Evolutionary conservation across 768 basidiomycete genomes (phyloP).

Genomic region (Tricholoma terreum): DNA sequence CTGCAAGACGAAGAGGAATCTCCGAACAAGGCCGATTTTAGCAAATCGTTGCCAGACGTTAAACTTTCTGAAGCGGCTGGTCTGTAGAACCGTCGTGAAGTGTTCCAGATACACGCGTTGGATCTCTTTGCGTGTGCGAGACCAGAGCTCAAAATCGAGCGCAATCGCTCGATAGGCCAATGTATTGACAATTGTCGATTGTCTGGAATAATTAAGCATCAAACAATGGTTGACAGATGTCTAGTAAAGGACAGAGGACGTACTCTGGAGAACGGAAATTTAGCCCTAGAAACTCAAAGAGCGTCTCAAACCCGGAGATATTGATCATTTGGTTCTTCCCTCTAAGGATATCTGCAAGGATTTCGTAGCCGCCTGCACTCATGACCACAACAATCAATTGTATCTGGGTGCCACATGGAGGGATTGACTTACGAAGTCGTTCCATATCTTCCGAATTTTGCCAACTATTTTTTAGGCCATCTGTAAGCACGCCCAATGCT

Average conservation of each 20-base stretch:
- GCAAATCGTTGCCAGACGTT: conserved; percentile 72
- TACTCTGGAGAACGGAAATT: conserved; percentile 82
- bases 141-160: conserved; percentile 91
- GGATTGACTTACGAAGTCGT: conserved; percentile 61
- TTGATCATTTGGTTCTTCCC: conserved; percentile 74
- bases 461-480: conserved; percentile 83
- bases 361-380: conserved; percentile 77
- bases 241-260: conserved; percentile 17
- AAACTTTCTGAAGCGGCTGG: conserved; percentile 73
- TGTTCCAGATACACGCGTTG: conserved; percentile 79
- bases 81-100: conserved; percentile 68
- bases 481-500: conserved; percentile 67
- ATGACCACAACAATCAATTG: background rate
- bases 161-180: conserved; percentile 81
- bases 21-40: conserved; percentile 69
- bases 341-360: conserved; percentile 70
- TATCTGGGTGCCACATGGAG: background rate
- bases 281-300: conserved; percentile 86
- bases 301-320: conserved; percentile 72
- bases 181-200: conserved; percentile 79
- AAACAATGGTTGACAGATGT: conserved; percentile 3
- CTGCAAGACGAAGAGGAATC: conserved; percentile 78
- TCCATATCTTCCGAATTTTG: conserved; percentile 96
- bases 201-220: conserved; percentile 36
- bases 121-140: conserved; percentile 65